Conservation (phyloP, 2,329 filamentous ascomycete genomes). For the Cercospora sp. region DNA sequence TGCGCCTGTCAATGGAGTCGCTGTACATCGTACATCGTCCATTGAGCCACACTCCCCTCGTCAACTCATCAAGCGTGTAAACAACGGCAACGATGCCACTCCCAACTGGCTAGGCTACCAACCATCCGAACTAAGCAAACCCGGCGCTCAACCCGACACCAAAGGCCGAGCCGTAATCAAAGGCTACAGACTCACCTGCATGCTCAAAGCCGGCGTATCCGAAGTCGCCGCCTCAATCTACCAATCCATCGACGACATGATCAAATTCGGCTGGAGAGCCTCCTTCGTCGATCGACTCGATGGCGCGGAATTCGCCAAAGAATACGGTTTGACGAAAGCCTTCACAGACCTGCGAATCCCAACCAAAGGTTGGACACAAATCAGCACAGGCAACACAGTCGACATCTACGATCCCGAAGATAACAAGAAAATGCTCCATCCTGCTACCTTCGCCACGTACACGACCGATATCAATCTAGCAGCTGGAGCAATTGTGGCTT, state of each 20-base stretch:
- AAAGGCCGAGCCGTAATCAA: constrained; percentile 8
- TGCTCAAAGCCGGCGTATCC: not conserved
- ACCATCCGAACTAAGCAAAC: not conserved
- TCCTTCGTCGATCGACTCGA: constrained; percentile 4
- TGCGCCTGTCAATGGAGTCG: not conserved
- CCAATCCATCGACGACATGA: constrained; percentile 5
- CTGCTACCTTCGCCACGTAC: not conserved
- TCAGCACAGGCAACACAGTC: not conserved
- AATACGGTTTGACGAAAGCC: not conserved
- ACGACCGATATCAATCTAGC: not conserved
- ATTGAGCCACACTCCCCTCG: not conserved
- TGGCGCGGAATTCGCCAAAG: not conserved
- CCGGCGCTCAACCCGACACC: not conserved
- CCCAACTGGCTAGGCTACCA: constrained; percentile 7
- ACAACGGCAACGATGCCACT: not conserved
- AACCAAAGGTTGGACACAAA: not conserved
- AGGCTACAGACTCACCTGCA: constrained; percentile 3
- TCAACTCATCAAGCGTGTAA: not conserved
- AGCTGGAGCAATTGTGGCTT: constrained; percentile 3
- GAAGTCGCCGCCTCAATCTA: not conserved
- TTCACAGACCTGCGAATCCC: constrained; percentile 6
- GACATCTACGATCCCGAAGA: not conserved
- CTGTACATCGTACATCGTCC: not conserved
- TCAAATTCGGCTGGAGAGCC: constrained; percentile 3
- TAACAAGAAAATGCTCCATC: not conserved